Evolutionary conservation across 495 filamentous ascomycete genomes (phyloP), one percentile per base, ranked within the genome.

Genomic region (Aspergillus saccharolyticus): DNA sequence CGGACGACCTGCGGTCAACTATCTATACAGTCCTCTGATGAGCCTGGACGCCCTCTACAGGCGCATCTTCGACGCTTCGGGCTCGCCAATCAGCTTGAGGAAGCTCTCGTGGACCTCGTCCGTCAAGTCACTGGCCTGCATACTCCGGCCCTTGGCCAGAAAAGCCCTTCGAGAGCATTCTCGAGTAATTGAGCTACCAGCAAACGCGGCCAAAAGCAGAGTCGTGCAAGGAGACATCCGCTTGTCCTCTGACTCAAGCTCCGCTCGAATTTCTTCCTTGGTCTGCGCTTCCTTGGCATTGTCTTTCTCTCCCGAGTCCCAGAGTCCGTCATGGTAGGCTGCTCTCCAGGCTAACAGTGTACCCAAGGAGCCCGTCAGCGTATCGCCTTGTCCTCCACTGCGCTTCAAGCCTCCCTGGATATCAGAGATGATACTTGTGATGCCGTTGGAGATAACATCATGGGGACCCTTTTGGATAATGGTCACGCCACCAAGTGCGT

Each of bases 111-210:
- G 84, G 21, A 98, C 90, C 72, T 97, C 85, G 30, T 91, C 90
- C 1, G 94, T 97, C 69, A 98, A 77, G 73, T 98, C 94, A 68
- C 89, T 90, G 1, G 94, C 94, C 76, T 98, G 94, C 66, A 98
- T 75, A 66, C 89, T 90, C 62, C 94, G 82, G 4, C 94, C 94
- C 57, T 87, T 89, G 66, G 93, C 89, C 60, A 82, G 78, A 66
- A 94, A 98, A 4, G 94, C 94, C 58, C 90, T 73, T 53, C 91
- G 80, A 39, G 93, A 97, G 67, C 89, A 96, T 65, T 96, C 91
- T 72, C 95, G 82, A 39, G 94, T 97, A 58, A 97, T 81, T 20
- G 85, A 81, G 57, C 88, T 90, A 14, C 92, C 94, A 0, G 89
- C 92, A 80, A 85, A 96, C 15, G 89, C 95, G 19, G 85, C 88